Conservation (phyloP, 805 yeast species). For the Candida nitratophila region DNA sequence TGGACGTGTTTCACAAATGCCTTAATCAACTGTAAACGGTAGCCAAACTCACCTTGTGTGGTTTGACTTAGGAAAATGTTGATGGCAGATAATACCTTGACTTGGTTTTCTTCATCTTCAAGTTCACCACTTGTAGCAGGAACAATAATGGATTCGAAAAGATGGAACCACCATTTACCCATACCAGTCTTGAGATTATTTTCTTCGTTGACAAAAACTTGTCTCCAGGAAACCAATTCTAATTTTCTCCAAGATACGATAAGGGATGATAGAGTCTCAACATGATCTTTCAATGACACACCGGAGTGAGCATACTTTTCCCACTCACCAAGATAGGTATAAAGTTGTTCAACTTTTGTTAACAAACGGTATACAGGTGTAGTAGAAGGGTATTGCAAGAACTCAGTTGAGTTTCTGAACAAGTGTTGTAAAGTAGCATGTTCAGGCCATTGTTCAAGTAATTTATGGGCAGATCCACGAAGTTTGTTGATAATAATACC, state of each 20-base stretch:
- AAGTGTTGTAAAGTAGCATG: slow-evolving; percentile 81
- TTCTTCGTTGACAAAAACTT: slow-evolving; percentile 64
- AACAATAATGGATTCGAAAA: slow-evolving; percentile 72
- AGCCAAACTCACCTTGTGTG: slow-evolving; percentile 63
- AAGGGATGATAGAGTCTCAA: slow-evolving; percentile 53
- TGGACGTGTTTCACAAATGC: slow-evolving; percentile 57
- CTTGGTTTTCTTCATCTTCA: slow-evolving; percentile 25
- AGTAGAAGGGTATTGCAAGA: slow-evolving; percentile 49
- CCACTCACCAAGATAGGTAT: slow-evolving; percentile 84
- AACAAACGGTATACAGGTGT: slow-evolving; percentile 74
- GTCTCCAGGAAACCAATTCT: slow-evolving; percentile 82
- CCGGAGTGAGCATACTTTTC: slow-evolving; percentile 82
- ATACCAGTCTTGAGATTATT: slow-evolving; percentile 35
- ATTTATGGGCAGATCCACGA: slow-evolving; percentile 34
- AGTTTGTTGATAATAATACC: slow-evolving; percentile 39
- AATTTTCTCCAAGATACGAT: slow-evolving; percentile 88
- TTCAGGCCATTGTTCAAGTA: slow-evolving; percentile 82
- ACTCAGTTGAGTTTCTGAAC: slow-evolving; percentile 55
- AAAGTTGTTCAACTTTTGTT: slow-evolving; percentile 80
- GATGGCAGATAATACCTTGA: slow-evolving; percentile 48
- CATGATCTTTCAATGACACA: slow-evolving; percentile 52
- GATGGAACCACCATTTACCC: slow-evolving; percentile 88
- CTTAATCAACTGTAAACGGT: slow-evolving; percentile 51
- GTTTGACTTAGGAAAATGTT: slow-evolving; percentile 72
- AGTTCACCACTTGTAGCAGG: slow-evolving; percentile 37